These are phyloP conservation scores for Wickerhamomyces chaumierensis DNA, from an alignment of 805 yeast species.

Conservation along the genomic window DNA sequence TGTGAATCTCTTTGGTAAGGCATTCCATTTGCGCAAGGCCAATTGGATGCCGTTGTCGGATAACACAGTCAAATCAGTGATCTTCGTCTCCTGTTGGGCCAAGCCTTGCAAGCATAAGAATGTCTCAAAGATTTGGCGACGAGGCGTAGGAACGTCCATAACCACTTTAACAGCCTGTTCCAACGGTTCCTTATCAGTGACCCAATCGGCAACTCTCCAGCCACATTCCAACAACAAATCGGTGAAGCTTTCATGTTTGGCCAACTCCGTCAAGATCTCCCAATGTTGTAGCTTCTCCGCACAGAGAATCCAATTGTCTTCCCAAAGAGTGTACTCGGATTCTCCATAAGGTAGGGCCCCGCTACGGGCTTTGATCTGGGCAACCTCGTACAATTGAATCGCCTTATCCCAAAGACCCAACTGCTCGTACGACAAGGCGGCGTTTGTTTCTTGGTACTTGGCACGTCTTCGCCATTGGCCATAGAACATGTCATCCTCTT, in stretches of 20 bases:
- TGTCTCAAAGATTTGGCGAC: constrained; percentile 92
- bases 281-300: constrained; percentile 96
- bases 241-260: constrained; percentile 96
- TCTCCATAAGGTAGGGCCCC: constrained; percentile 94
- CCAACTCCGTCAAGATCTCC: constrained; percentile 93
- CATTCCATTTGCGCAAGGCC: constrained; percentile 86
- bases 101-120: constrained; percentile 87
- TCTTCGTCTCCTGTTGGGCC: constrained; percentile 80
- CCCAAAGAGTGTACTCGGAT: constrained; percentile 93
- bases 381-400: constrained; percentile 85
- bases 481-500: constrained; percentile 94
- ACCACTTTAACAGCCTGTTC: constrained; percentile 92
- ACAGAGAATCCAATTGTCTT: constrained; percentile 95
- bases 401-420: constrained; percentile 93
- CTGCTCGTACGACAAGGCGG: constrained; percentile 91
- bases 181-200: constrained; percentile 83
- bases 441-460: constrained; percentile 83
- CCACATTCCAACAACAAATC: constrained; percentile 95
- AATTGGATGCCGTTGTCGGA: constrained; percentile 96
- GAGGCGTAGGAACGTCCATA: constrained; percentile 97
- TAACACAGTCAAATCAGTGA: constrained; percentile 71
- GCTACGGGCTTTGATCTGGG: constrained; percentile 92
- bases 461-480: constrained; percentile 97
- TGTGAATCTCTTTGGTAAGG: constrained; percentile 62
- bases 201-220: constrained; percentile 99